Conservation (phyloP, 495 filamentous ascomycete genomes). For the Thozetella sp. region DNA sequence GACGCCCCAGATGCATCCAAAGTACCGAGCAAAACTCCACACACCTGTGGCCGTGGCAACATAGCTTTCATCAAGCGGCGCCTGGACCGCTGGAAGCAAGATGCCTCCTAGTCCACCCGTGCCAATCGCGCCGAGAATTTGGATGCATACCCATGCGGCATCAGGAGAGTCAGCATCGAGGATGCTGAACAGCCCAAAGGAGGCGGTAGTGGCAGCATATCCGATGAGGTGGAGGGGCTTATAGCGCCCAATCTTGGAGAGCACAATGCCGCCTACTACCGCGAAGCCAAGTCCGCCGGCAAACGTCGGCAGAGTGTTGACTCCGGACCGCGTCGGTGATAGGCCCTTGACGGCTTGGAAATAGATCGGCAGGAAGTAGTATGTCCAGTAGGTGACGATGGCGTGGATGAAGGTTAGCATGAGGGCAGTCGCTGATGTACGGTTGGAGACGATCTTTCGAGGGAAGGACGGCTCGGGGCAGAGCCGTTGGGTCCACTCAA, state of each 20-base stretch:
- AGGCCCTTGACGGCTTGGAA: constrained; percentile 46
- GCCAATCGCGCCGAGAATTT: constrained; percentile 16
- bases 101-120: constrained; percentile 17
- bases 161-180: constrained; percentile 20
- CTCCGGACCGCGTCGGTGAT: constrained; percentile 28
- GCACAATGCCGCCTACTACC: constrained; percentile 19
- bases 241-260: constrained; percentile 36
- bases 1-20: constrained; percentile 43
- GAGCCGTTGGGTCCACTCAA: constrained; percentile 14
- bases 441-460: constrained; percentile 10
- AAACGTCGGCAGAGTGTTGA: constrained; percentile 27
- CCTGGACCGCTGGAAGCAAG: constrained; percentile 26
- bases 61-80: constrained; percentile 25
- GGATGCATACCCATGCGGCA: constrained; percentile 21
- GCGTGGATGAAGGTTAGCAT: constrained; percentile 19
- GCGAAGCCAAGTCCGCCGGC: constrained; percentile 20
- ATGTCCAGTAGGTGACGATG: constrained; percentile 22
- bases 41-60: constrained; percentile 26
- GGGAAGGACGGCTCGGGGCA: constrained; percentile 28
- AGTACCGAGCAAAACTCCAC: constrained; percentile 35
- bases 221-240: constrained; percentile 29
- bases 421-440: constrained; percentile 10
- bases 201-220: constrained; percentile 27
- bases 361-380: constrained; percentile 51
- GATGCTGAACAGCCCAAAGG: constrained; percentile 35